Conservation (phyloP, 768 basidiomycete species). For the Boletus speciosus region DNA sequence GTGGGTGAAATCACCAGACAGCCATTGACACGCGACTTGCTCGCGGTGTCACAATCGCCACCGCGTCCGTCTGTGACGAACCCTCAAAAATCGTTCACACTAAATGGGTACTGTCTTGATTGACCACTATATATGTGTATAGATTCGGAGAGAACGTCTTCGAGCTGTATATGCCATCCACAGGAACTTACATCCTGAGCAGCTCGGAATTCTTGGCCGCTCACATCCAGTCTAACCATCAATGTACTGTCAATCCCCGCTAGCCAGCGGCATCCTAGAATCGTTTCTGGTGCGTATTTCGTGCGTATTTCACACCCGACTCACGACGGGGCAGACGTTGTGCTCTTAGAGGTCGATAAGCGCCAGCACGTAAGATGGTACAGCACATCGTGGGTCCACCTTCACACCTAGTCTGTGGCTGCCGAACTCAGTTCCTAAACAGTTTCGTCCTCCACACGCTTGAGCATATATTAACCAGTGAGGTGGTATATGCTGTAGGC, state of each 20-base stretch:
- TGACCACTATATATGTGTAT: background rate
- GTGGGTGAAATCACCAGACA: background rate
- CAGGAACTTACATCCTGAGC: background rate
- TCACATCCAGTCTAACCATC: background rate
- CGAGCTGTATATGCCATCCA: background rate
- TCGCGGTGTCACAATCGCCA: conserved; percentile 3
- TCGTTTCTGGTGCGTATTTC: background rate
- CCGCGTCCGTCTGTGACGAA: background rate
- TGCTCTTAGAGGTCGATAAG: background rate
- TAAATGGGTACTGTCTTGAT: background rate
- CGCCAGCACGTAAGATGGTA: background rate
- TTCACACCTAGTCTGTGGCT: background rate
- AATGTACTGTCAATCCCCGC: background rate
- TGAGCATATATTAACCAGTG: conserved; percentile 8
- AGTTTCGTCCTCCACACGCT: too few species aligned
- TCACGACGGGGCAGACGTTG: background rate
- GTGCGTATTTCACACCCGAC: background rate
- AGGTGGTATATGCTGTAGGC: background rate
- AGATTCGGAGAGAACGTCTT: background rate
- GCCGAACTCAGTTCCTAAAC: background rate
- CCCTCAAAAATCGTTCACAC: too few species aligned
- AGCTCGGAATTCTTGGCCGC: background rate
- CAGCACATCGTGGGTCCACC: conserved; percentile 12
- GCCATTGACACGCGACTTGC: background rate
- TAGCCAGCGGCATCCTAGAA: background rate